Conservation (phyloP, 2,329 filamentous ascomycete genomes). For the Penicillium hesseltinei region DNA sequence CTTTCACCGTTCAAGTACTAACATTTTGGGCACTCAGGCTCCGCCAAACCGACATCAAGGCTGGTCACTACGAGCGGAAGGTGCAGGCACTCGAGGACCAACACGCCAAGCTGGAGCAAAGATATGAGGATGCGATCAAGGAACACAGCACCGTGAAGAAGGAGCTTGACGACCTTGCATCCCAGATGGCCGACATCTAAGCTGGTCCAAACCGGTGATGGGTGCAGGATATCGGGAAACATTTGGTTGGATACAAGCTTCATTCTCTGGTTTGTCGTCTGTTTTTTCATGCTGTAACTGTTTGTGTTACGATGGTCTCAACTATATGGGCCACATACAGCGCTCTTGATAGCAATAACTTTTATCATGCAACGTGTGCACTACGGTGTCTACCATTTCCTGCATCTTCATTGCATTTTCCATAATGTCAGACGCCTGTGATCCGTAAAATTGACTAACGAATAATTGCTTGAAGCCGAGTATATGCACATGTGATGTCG, state of each 20-base stretch:
- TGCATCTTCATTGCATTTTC: slow-evolving; percentile 17
- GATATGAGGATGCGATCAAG: slow-evolving; percentile 97
- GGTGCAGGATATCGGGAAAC: slow-evolving; percentile 29
- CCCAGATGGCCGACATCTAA: slow-evolving; percentile 92
- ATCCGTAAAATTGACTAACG: slow-evolving; percentile 3
- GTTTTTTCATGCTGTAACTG: slow-evolving; percentile 30
- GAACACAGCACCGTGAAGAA: slow-evolving; percentile 82
- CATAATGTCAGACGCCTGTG: neutral
- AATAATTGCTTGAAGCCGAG: neutral
- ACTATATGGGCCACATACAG: slow-evolving; percentile 13
- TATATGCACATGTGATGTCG: slow-evolving; percentile 9
- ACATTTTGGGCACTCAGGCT: slow-evolving; percentile 60
- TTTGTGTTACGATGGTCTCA: slow-evolving; percentile 23
- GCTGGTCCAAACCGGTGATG: slow-evolving; percentile 30
- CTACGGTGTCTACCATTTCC: slow-evolving; percentile 15
- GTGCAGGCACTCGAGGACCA: slow-evolving; percentile 92
- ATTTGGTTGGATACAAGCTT: slow-evolving; percentile 28
- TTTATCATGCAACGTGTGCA: slow-evolving; percentile 18
- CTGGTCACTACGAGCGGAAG: slow-evolving; percentile 98
- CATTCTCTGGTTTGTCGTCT: slow-evolving; percentile 25
- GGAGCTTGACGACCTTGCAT: slow-evolving; percentile 86
- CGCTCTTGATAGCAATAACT: slow-evolving; percentile 19
- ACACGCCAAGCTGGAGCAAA: slow-evolving; percentile 91
- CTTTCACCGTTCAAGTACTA: slow-evolving; percentile 3
- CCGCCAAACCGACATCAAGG: slow-evolving; percentile 98